These are phyloP conservation scores for Cladosporium austrohemisphaericum DNA, from an alignment of 2,329 filamentous ascomycete species.

Conservation along the genomic window DNA sequence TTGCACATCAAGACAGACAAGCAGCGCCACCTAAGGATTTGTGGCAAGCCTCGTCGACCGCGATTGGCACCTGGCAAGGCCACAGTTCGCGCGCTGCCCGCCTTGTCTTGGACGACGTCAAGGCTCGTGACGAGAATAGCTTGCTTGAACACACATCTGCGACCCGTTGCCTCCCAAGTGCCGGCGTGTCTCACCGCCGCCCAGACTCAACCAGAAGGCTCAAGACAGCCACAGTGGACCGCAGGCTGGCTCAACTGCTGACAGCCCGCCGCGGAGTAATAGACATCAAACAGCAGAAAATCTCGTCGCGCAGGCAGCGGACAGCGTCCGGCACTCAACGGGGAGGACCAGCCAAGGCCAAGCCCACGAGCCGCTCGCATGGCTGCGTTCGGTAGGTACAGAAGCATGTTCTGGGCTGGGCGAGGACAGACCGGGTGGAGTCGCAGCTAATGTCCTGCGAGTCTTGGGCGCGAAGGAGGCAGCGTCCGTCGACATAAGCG, in stretches of 20 bases:
- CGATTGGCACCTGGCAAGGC: slow-evolving; percentile 3
- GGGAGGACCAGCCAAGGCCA: no score
- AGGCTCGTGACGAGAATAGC: not conserved
- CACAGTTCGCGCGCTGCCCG: not conserved
- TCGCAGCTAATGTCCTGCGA: not conserved
- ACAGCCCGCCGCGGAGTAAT: no score
- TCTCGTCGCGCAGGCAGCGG: slow-evolving; percentile 2
- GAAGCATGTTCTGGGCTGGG: slow-evolving; percentile 6
- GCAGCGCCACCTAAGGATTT: slow-evolving; percentile 5
- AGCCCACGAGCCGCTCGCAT: slow-evolving; percentile 1
- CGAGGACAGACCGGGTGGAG: slow-evolving; percentile 9
- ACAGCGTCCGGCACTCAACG: no score
- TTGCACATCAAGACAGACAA: slow-evolving; percentile 2
- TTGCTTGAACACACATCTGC: not conserved
- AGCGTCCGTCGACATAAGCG: slow-evolving; percentile 4
- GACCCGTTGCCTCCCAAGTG: slow-evolving; percentile 1
- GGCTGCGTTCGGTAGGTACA: slow-evolving; percentile 1
- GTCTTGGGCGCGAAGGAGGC: not conserved
- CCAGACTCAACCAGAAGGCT: no score
- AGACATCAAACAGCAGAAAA: not conserved
- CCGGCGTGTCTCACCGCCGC: slow-evolving; percentile 1
- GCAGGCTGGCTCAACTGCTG: not conserved
- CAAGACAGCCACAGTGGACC: slow-evolving; percentile 13
- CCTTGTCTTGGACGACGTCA: slow-evolving; percentile 4
- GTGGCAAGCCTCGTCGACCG: not conserved